phyloP scores from a whole-genome alignment of 2,329 filamentous ascomycete species.

The Akanthomyces muscarius region DNA sequence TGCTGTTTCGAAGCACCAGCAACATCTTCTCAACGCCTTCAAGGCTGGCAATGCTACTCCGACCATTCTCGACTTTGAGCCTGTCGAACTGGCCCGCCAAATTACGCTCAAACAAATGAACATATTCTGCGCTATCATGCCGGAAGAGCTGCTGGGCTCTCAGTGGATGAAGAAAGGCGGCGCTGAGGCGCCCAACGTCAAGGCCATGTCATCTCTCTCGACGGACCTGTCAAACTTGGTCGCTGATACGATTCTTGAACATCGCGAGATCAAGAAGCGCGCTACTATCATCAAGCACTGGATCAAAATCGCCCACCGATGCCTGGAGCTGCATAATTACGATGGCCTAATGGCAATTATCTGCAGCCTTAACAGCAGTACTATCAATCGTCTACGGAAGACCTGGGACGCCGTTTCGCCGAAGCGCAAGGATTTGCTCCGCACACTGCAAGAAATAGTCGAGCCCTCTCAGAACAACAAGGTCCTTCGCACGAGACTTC shows the following conservation, averaged over 20 bases:
- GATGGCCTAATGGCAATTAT: conserved; percentile 96
- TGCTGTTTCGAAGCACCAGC: conserved; percentile 70
- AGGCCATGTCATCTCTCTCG: conserved; percentile 87
- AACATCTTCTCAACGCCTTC: conserved; percentile 67
- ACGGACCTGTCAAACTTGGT: conserved; percentile 92
- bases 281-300: conserved; percentile 92
- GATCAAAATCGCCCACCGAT: conserved; percentile 90
- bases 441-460: conserved; percentile 75
- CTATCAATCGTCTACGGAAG: conserved; percentile 78
- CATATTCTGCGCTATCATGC: conserved; percentile 87
- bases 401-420: conserved; percentile 88
- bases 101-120: conserved; percentile 87
- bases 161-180: conserved; percentile 92
- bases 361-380: conserved; percentile 87
- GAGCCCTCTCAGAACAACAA: conserved; percentile 91
- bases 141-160: conserved; percentile 84
- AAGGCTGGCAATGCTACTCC: conserved; percentile 66
- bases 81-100: conserved; percentile 85
- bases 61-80: conserved; percentile 84
- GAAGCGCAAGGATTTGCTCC: conserved; percentile 77
- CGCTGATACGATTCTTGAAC: conserved; percentile 82
- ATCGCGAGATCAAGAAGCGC: conserved; percentile 88
- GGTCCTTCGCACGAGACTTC: conserved; percentile 74
- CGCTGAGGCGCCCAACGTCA: conserved; percentile 78
- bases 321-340: conserved; percentile 88